phyloP scores from a whole-genome alignment of 106 monocot species.

The Allium sativum region DNA sequence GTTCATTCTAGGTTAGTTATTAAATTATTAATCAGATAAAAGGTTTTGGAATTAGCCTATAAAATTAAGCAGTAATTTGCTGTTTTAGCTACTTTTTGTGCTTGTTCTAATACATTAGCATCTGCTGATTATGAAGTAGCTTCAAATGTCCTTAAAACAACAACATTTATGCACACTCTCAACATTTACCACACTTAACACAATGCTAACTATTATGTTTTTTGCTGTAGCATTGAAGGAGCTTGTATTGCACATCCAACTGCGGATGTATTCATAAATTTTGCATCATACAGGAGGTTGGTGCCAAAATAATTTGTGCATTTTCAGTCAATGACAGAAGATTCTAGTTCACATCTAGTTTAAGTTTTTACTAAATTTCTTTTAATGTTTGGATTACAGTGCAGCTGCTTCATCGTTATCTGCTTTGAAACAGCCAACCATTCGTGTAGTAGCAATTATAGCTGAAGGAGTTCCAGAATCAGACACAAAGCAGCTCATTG shows the following conservation, averaged over 20 bases:
- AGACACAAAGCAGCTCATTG: conserved; percentile 50
- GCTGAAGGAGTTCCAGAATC: conserved; percentile 75
- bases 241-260: conserved; percentile 86
- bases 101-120: too few species aligned
- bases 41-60: too few species aligned
- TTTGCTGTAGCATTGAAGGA: conserved; percentile 65
- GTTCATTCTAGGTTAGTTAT: conserved; percentile 70
- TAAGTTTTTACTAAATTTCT: conserved; percentile 1
- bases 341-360: not conserved
- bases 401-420: conserved; percentile 66
- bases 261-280: conserved; percentile 98
- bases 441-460: conserved; percentile 59
- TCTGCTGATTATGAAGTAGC: not conserved
- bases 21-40: not conserved
- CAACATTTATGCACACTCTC: not conserved
- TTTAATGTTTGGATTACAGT: conserved; percentile 27
- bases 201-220: conserved; percentile 9
- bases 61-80: too few species aligned
- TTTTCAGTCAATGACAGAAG: not conserved
- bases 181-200: not conserved
- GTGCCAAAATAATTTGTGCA: not conserved
- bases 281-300: conserved; percentile 94
- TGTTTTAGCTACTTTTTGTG: too few species aligned
- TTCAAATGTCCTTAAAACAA: not conserved
- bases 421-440: conserved; percentile 63